Conservation (phyloP, 495 filamentous ascomycete genomes). For the Penicillium cinerascens region DNA sequence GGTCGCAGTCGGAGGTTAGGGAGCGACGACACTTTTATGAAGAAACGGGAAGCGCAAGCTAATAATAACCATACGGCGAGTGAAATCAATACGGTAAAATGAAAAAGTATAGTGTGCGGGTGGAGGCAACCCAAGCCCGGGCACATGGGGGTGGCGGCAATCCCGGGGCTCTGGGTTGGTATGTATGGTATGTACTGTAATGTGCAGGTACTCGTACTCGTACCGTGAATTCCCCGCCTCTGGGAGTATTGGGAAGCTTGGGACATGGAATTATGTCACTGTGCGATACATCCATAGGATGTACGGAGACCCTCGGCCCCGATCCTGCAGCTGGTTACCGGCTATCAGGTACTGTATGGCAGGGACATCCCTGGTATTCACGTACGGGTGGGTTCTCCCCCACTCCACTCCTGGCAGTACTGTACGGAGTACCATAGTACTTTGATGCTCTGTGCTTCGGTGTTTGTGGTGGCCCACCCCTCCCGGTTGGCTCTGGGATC, state of each 20-base stretch:
- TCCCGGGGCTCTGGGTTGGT: not conserved
- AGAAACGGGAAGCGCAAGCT: not conserved
- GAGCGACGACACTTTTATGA: not conserved
- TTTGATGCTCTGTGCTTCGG: too few relatives aligned
- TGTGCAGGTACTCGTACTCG: too few relatives aligned
- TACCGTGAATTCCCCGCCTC: too few relatives aligned
- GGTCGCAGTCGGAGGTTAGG: not conserved
- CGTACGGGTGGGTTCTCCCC: too few relatives aligned
- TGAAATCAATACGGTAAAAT: not conserved
- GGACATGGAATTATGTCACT: too few relatives aligned
- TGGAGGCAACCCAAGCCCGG: not conserved
- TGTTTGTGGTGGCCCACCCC: too few relatives aligned
- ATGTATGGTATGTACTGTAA: not conserved
- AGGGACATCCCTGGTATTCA: not conserved
- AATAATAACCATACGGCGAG: not conserved
- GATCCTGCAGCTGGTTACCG: conserved; percentile 2
- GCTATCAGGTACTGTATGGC: conserved; percentile 6
- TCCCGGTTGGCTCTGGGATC: too few relatives aligned
- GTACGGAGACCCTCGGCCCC: not conserved
- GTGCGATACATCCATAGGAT: not conserved
- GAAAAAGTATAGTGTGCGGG: not conserved
- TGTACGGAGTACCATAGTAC: too few relatives aligned
- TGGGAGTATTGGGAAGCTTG: too few relatives aligned
- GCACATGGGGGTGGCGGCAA: not conserved
- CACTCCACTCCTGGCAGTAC: too few relatives aligned